Base-by-base conservation (phyloP, 768 basidiomycete species). In the Termitomyces sp. region DNA sequence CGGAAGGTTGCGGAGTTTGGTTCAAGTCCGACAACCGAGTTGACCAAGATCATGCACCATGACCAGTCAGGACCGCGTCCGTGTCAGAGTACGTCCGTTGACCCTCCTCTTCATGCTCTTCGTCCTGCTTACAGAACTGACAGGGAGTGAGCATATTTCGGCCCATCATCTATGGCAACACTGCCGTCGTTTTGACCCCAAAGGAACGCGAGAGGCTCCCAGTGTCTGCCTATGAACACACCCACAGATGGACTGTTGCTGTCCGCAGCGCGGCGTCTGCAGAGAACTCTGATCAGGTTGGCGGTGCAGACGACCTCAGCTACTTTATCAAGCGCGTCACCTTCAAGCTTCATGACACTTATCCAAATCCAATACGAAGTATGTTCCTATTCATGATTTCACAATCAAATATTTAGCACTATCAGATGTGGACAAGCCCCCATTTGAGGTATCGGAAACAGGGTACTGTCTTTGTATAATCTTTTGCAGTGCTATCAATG, bases 301-400 rank as follows among this genome's bases (percentile, higher is more conserved):
- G 95, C 22, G 94, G 92, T 14, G 89, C 86, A 54, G 94, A 98
- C 70, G 94, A 98, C 66, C 69, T 95, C 36, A 81, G 84, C 63
- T 91, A 97, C 65, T 93, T 96, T 69, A 86, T 99, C 69, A 98
- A 96, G 70, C 85, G 94, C 56, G 96, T 98, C 52, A 90, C 94
- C 16, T 98, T 99, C 85, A 96, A 94, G 72, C 73, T 99, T 53
- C 96, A 99, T 73, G 97, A 99, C 64, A 98, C 95, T 1, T 98
- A 98, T 72, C 74, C 92, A 2, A 94, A 88, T 68, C 93, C 94
- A 3, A 86, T 86, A 38, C 78, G 97, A 76, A 90, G 96, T 97
- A 66, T 68, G 87, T 78, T 4, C 52, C 22, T 22, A n/a, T 43
- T 42, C 51, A 20, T 44, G 36, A 50, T 40, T 47, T 40, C 47